Percentiles rank a stretch among this genome's conserved stretches.
Conservation (phyloP, 306 rosid species). For the Coriaria nepalensis region DNA sequence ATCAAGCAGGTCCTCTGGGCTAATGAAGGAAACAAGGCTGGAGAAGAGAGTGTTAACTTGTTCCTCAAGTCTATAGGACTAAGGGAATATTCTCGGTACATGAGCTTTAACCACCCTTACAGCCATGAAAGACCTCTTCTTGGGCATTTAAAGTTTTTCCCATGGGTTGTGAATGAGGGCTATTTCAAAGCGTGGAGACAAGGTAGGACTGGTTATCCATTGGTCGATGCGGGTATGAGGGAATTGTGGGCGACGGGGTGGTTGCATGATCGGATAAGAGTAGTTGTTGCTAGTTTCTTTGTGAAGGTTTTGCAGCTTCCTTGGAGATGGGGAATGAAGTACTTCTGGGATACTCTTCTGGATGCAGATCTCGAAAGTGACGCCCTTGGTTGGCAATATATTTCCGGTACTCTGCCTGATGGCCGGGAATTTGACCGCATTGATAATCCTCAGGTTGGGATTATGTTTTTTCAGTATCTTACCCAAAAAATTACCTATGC, state of each 20-base stretch:
- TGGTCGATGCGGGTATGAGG: conserved; percentile 99
- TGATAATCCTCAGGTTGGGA: conserved; percentile 87
- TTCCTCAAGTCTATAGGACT: conserved; percentile 84
- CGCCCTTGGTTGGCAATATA: conserved; percentile 96
- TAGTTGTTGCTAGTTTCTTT: conserved; percentile 86
- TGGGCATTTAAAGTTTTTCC: conserved; percentile 72
- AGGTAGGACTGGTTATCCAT: conserved; percentile 92
- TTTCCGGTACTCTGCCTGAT: conserved; percentile 81
- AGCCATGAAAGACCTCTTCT: conserved; percentile 83
- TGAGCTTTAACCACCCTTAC: conserved; percentile 76
- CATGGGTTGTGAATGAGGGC: conserved; percentile 64
- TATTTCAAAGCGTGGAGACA: conserved; percentile 93
- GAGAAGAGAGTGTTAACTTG: conserved; percentile 82
- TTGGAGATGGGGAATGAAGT: conserved; percentile 99
- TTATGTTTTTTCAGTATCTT: not conserved
- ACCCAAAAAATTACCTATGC: not conserved
- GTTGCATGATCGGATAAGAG: conserved; percentile 89
- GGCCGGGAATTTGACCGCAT: conserved; percentile 84
- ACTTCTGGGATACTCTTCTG: conserved; percentile 95
- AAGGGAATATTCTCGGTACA: conserved; percentile 84
- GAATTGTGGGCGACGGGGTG: conserved; percentile 98
- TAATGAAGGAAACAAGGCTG: conserved; percentile 73
- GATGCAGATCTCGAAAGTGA: conserved; percentile 97
- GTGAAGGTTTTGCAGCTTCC: conserved; percentile 97
- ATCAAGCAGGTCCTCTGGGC: conserved; percentile 94